A percentile compares a stretch with the other conserved stretches of the same genome.
Conservation (phyloP, 352 stramenopile genomes). For the Globisporangium lucens region DNA sequence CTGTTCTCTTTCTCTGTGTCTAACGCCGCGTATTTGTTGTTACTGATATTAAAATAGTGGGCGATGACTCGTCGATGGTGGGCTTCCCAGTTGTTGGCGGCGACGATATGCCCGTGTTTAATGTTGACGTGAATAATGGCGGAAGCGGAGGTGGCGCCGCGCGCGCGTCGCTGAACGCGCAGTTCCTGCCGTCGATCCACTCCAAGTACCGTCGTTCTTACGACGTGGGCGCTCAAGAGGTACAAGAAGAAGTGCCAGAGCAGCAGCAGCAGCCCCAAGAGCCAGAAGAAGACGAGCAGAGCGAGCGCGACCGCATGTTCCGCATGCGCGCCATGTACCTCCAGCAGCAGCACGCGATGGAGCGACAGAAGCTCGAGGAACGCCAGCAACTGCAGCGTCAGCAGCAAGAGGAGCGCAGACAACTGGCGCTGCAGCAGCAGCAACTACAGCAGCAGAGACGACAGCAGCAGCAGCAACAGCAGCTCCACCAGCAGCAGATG, state of each 20-base stretch:
- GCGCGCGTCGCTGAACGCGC: slow-evolving; percentile 6
- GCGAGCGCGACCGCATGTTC: slow-evolving; percentile 15
- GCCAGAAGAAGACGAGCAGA: slow-evolving; percentile 10
- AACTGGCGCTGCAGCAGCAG: slow-evolving; percentile 15
- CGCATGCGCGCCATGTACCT: slow-evolving; percentile 16
- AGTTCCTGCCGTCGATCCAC: slow-evolving; percentile 9
- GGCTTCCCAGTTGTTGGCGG: neutral
- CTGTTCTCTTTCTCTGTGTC: neutral
- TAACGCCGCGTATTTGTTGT: neutral
- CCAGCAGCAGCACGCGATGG: slow-evolving; percentile 17
- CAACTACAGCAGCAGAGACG: slow-evolving; percentile 22
- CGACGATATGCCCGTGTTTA: neutral
- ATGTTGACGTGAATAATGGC: neutral
- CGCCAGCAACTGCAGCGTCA: slow-evolving; percentile 14
- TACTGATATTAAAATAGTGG: neutral
- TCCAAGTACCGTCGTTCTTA: slow-evolving; percentile 9
- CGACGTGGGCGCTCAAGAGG: slow-evolving; percentile 21
- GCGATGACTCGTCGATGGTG: neutral
- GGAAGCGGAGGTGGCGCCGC: neutral
- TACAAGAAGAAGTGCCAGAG: slow-evolving; percentile 28
- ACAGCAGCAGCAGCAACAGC: neutral
- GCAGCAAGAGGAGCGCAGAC: slow-evolving; percentile 5
- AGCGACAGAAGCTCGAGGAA: slow-evolving; percentile 18
- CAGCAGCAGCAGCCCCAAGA: slow-evolving; percentile 29
- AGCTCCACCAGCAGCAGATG: slow-evolving; percentile 8